Evolutionary conservation across 2,329 filamentous ascomycete species (phyloP).

Genomic region (Epichloe scottii): DNA sequence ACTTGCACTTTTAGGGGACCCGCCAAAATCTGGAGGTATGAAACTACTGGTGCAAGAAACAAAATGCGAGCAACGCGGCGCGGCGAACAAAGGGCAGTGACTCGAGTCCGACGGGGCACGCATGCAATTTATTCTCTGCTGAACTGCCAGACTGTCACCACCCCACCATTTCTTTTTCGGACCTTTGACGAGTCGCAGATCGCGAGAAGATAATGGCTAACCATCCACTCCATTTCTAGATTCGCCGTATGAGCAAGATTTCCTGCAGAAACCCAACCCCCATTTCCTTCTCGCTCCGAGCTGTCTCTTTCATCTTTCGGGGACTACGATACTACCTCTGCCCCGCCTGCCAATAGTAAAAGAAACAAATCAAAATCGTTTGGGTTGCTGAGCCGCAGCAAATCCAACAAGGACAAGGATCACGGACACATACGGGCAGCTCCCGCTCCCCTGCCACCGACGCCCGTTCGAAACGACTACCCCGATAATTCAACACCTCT

Average conservation of each 20-base stretch:
- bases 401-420: constrained; percentile 40
- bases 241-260: constrained; percentile 17
- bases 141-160: not conserved
- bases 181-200: not conserved
- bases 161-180: not conserved
- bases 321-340: constrained; percentile 30
- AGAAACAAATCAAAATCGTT: constrained; percentile 44
- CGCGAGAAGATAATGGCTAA: not conserved
- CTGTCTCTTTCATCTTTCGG: constrained; percentile 36
- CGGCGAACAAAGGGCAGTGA: not conserved
- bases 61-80: not conserved
- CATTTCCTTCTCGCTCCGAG: constrained; percentile 37
- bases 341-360: constrained; percentile 24
- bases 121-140: not conserved
- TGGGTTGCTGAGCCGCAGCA: constrained; percentile 36
- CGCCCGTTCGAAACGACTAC: constrained; percentile 15
- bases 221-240: constrained; percentile 7
- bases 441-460: constrained; percentile 12
- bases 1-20: constrained; percentile 26
- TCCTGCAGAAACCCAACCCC: constrained; percentile 26
- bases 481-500: constrained; percentile 24
- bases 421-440: constrained; percentile 26
- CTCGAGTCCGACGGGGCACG: not conserved
- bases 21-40: constrained; percentile 22
- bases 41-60: not conserved